Evolutionary conservation across 441 rosid genomes (phyloP).

Genomic region (Brassica hybrid): DNA sequence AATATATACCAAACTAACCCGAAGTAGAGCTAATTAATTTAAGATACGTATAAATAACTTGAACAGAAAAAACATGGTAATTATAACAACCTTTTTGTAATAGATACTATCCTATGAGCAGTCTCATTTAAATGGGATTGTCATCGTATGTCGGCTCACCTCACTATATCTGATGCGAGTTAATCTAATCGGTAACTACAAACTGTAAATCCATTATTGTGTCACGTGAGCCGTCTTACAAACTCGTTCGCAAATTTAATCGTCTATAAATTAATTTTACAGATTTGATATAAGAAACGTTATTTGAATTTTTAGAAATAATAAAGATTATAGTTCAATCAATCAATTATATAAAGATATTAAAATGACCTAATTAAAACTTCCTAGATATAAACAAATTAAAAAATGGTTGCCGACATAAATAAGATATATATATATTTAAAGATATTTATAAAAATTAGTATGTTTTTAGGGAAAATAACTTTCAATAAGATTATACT

Average conservation of each 20-base stretch:
- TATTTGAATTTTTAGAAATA: background rate
- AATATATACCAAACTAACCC: too few relatives aligned
- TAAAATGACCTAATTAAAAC: background rate
- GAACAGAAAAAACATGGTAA: too few relatives aligned
- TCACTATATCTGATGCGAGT: conserved; percentile 2
- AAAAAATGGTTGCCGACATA: background rate
- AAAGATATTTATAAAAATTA: too few relatives aligned
- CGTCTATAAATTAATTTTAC: background rate
- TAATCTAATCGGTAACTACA: background rate
- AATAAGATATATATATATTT: background rate
- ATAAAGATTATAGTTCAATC: background rate
- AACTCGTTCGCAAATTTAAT: background rate
- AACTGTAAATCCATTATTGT: conserved; percentile 4
- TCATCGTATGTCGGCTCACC: background rate
- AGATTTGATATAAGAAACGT: background rate
- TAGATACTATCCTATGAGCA: too few relatives aligned
- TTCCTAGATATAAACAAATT: background rate
- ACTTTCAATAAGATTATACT: background rate
- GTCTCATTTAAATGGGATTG: background rate
- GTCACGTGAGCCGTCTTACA: background rate
- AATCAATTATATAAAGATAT: background rate
- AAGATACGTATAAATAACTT: too few relatives aligned
- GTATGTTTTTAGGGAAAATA: background rate
- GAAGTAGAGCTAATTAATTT: too few relatives aligned
- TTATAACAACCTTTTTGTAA: too few relatives aligned